Base-by-base conservation (phyloP, 305 asterid species). In the Fraxinus baroniana region DNA sequence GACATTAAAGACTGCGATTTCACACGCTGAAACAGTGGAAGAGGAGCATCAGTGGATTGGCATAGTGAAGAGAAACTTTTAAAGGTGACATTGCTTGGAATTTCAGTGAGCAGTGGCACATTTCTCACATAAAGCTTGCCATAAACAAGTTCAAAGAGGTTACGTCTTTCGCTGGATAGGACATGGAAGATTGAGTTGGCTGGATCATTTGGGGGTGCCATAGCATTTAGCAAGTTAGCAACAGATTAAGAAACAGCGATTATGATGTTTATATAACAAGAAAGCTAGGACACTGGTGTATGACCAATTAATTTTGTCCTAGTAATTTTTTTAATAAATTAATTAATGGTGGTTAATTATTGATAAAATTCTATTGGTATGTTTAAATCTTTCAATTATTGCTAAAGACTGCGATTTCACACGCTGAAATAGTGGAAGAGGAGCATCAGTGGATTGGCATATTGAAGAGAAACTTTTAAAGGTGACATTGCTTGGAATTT, bases 61-160 rank as follows among this genome's bases (percentile, higher is more conserved):
- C 90, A 87, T 0, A 90, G 24, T 46, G 93, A 73, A 26, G 93
- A 85, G 86, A 91, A 92, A 80, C 77, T 66, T 37, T 73, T 81
- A 82, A 94, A 90, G n/a, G 91, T 89, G 81, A 92, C 94, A 70
- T 91, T 94, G 77, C 57, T 70, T 0, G 98, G 98, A 74, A 91
- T 82, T 3, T 92, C 90, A 5, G 88, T 80, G 22, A 94, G 91
- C 22, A 94, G 13, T 0, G 93, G 90, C 0, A 90, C 84, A 8
- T 88, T 84, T 30, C 64, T 71, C 0, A 88, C 92, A 2, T 78
- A 26, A 76, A 94, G 91, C 33, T 87, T 88, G 0, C 90, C 90
- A 35, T 87, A 83, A 0, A 32, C 15, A 36, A 94, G 90, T 5
- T 86, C 80, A 28, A 92, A 86, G 8, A 22, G 55, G 83, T 74